Conservation (phyloP, 768 basidiomycete genomes). For the Rubroboletus pulcherrimus region DNA sequence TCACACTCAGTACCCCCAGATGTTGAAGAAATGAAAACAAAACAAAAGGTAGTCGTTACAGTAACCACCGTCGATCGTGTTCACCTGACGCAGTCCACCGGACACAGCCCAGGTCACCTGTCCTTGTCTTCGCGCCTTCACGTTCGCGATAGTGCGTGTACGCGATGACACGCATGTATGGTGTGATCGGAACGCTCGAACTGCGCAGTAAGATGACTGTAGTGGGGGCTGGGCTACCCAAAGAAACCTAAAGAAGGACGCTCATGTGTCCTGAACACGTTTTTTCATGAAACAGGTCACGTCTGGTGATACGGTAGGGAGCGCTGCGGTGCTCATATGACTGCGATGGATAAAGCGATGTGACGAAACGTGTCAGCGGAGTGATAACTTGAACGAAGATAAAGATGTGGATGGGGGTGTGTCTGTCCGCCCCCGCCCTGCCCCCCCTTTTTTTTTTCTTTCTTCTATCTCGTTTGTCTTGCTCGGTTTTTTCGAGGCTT, state of each 20-base stretch:
- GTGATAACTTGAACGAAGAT: slow-evolving; percentile 14
- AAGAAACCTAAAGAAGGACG: not conserved
- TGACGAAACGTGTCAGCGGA: not conserved
- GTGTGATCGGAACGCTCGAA: not conserved
- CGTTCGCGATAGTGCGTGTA: not conserved
- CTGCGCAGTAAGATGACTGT: not conserved
- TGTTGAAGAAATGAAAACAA: too few species aligned
- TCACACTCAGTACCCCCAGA: too few species aligned
- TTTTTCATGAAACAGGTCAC: slow-evolving; percentile 10
- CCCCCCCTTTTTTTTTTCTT: not conserved
- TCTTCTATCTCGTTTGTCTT: not conserved
- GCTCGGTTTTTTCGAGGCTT: not conserved
- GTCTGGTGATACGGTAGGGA: not conserved
- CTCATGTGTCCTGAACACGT: slow-evolving; percentile 13
- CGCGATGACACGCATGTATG: not conserved
- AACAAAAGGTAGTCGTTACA: too few species aligned
- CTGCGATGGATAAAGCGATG: not conserved
- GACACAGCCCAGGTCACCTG: slow-evolving; percentile 14
- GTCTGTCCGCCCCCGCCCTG: not conserved
- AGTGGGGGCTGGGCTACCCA: not conserved
- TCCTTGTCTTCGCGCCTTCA: not conserved
- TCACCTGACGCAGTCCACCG: slow-evolving; percentile 14
- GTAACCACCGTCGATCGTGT: slow-evolving; percentile 1
- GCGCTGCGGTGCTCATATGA: slow-evolving; percentile 8
- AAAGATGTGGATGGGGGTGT: slow-evolving; percentile 1